Conservation (phyloP, 2,329 filamentous ascomycete species). For the Tolypocladium sp. region DNA sequence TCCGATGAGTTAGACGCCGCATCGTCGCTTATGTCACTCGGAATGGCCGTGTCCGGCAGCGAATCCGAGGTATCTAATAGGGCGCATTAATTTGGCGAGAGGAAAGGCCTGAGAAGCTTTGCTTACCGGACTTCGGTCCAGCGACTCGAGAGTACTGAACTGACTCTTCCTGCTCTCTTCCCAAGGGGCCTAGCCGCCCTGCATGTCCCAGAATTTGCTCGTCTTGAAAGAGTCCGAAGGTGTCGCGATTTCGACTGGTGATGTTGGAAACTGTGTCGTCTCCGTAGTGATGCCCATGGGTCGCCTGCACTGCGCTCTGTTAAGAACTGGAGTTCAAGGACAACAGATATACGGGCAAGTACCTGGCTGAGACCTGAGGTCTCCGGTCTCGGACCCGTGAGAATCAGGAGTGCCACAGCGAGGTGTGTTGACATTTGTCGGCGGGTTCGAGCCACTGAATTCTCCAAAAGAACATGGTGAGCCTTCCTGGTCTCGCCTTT, state of each 20-base stretch:
- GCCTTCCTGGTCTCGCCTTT: neutral
- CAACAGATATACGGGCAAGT: neutral
- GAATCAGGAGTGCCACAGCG: neutral
- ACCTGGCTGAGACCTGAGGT: neutral
- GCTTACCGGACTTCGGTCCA: neutral
- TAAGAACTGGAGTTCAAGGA: neutral
- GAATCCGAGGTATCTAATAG: neutral
- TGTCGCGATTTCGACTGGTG: neutral
- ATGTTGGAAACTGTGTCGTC: neutral
- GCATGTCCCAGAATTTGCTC: neutral
- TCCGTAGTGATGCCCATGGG: neutral
- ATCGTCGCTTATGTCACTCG: neutral
- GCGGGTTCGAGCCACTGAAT: neutral
- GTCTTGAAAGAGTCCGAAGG: neutral
- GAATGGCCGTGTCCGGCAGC: neutral
- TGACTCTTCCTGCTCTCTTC: neutral
- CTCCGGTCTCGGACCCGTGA: neutral
- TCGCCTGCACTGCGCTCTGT: neutral
- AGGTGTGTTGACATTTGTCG: neutral
- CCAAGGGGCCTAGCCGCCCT: neutral
- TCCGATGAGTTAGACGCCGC: neutral
- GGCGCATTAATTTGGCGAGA: neutral
- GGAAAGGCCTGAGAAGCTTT: neutral
- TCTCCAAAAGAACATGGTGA: neutral
- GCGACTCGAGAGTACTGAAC: neutral